Conservation (phyloP, 805 yeast genomes). For the Wickerhamomyces chaumierensis region DNA sequence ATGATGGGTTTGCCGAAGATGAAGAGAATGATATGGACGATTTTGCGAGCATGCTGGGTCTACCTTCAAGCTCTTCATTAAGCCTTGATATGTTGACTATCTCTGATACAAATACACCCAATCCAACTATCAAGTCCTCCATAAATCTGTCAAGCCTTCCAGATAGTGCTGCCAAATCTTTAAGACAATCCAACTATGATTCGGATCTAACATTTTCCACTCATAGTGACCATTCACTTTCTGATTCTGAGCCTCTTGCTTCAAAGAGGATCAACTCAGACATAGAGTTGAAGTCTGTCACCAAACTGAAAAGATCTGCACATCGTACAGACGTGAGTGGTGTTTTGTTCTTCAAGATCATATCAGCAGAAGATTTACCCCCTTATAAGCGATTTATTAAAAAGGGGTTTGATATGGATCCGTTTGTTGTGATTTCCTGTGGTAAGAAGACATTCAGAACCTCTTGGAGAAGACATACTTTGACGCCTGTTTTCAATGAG, state of each 20-base stretch:
- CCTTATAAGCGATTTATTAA: constrained; percentile 54
- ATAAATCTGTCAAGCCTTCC: not conserved
- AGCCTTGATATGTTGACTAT: not conserved
- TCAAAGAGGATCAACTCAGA: no score
- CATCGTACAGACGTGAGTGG: constrained; percentile 30
- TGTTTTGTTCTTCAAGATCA: constrained; percentile 65
- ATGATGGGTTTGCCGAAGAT: constrained; percentile 3
- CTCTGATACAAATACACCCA: not conserved
- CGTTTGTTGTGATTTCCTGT: constrained; percentile 84
- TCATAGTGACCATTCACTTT: not conserved
- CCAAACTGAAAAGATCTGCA: no score
- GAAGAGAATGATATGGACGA: constrained; percentile 1
- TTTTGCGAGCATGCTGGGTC: not conserved
- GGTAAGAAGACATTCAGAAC: constrained; percentile 84
- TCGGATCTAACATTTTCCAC: constrained; percentile 1
- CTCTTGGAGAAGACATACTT: constrained; percentile 69
- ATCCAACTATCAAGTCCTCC: not conserved
- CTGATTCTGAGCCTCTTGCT: not conserved
- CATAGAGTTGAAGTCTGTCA: not conserved
- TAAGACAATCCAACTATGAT: constrained; percentile 1
- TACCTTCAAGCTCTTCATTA: not conserved
- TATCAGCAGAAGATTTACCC: constrained; percentile 68
- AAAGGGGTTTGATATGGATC: constrained; percentile 90
- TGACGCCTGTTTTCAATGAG: constrained; percentile 77
- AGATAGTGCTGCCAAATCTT: not conserved